Evolutionary conservation across 305 asterid genomes (phyloP).

Genomic region (Solanum hybrid): DNA sequence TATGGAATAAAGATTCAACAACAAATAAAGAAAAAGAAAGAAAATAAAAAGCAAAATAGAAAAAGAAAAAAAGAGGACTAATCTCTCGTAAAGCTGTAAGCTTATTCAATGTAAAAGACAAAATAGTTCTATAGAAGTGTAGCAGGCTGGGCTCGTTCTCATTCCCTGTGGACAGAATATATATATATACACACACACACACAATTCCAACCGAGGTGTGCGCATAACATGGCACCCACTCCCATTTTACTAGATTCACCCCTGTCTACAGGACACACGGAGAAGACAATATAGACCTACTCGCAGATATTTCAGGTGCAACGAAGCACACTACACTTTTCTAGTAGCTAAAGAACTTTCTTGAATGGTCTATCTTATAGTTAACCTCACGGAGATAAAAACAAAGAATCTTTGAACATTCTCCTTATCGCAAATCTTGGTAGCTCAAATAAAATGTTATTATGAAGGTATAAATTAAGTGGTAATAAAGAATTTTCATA

Average conservation of each 20-base stretch:
- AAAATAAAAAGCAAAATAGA: neutral
- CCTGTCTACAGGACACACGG: neutral
- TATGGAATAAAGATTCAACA: neutral
- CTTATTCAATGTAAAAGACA: neutral
- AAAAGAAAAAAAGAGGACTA: neutral
- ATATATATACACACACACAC: neutral
- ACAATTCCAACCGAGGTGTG: neutral
- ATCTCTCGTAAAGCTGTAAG: neutral
- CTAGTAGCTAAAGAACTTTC: neutral
- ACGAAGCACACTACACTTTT: neutral
- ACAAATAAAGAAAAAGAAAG: neutral
- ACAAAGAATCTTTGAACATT: neutral
- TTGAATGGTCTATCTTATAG: neutral
- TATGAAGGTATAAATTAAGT: neutral
- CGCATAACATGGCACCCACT: neutral
- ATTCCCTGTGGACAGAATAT: neutral
- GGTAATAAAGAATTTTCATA: neutral
- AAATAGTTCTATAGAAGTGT: neutral
- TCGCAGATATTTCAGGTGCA: neutral
- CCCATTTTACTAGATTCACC: neutral
- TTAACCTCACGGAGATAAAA: neutral
- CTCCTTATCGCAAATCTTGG: neutral
- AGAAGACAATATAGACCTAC: neutral
- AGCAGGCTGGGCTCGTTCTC: neutral
- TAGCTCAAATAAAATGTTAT: neutral